Evolutionary conservation across 352 stramenopile species (phyloP), one percentile per base, ranked within the genome.

Genomic region (Poterioochromonas sp.): DNA sequence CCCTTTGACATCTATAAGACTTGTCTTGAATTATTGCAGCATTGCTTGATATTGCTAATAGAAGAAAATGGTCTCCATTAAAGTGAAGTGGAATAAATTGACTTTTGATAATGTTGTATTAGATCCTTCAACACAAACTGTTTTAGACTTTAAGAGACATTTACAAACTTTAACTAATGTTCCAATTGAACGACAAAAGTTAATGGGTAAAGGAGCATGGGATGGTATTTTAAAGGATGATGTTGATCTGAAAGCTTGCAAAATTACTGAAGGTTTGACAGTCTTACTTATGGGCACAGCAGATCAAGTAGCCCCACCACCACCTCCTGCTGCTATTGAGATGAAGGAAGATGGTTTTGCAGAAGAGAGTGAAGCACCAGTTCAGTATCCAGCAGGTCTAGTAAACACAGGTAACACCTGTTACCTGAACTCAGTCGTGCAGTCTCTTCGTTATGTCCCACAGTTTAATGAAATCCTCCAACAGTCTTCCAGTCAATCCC

Each of bases 391-490:
- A 0, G 91, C 91, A 97, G 94, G 94, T 1, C 84, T 97, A 0
- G 86, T 92, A 77, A 98, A 98, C 80, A 82, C 97, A 43, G 93
- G 93, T 11, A 97, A 98, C 79, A 97, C 93, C 26, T 98, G 93
- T 80, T 98, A 95, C 80, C 94, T 98, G 87, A 97, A 93, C 81
- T 93, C 88, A 73, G 87, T 95, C 40, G 83, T 97, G 0, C 88
- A 93, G 80, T 85, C 80, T 58, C 84, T 98, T 32, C 90, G 92
- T 3, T 87, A 88, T 0, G 87, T 97, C 49, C 90, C 87, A 32
- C 90, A 96, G 78, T 87, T 98, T 39, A 90, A 93, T 37, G 79
- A 88, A 15, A 88, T 39, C 86, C 84, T 18, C 80, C 89, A 20
- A 90, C 86, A 20, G 81, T 83, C 8, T 87, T 92, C 74, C 78